Evolutionary conservation across 139 green algal species (phyloP), one percentile per base, ranked within the genome.

Genomic region (Coccomyxa sp.): DNA sequence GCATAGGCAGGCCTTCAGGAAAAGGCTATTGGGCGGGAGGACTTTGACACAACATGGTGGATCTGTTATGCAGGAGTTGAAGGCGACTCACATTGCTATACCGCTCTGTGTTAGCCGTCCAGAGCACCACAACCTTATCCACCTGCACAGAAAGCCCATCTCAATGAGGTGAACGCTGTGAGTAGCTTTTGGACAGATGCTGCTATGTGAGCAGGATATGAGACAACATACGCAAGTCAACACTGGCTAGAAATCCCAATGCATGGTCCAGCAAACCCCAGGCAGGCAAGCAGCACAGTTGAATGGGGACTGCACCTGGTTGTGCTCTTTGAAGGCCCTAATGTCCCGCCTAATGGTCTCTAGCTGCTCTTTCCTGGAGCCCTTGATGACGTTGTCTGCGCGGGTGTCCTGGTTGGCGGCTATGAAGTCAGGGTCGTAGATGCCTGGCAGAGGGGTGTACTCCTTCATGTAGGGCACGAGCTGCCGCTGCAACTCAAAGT

Each of bases 61-160:
- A n/a, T n/a, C n/a, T n/a, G n/a, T n/a, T n/a, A n/a, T n/a, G n/a
- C n/a, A n/a, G n/a, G n/a, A n/a, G n/a, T n/a, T n/a, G n/a, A n/a
- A n/a, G n/a, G n/a, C 14, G 8, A 82, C 78, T 74, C 73, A 95
- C 88, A 73, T 95, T 86, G 40, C 89, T 88, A 78, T 97, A 99
- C n/a, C 97, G 89, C 89, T 99, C 97, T 0, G 97, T 99, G 91
- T 99, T 99, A 74, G 97, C 97, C 8, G 97, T 99, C 97, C 97
- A 99, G 75, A 99, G 89, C n/a, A 99, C 89, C 0, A 99, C 89
- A 27, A 98, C 79, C 41, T 83, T 86, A 75, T 93, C 88, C 44
- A 91, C 73, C n/a, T n/a, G n/a, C n/a, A n/a, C n/a, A n/a, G n/a
- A n/a, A n/a, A n/a, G n/a, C n/a, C n/a, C n/a, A n/a, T n/a, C n/a